Percentiles rank a stretch among this genome's conserved stretches.
Evolutionary conservation across 345 rosid genomes (phyloP).

Genomic region (Syzygium grande): DNA sequence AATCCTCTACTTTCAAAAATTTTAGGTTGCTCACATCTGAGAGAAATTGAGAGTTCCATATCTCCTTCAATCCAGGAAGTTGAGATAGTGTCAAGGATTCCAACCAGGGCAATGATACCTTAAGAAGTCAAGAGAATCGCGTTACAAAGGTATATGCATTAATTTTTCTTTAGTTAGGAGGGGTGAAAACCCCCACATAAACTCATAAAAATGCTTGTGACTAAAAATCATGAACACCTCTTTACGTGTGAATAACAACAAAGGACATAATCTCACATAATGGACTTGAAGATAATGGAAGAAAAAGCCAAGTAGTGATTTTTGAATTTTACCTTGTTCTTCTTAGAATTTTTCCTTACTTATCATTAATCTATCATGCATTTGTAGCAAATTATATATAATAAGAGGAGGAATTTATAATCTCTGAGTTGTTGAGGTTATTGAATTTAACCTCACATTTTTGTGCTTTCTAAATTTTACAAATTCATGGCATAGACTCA

Average conservation of each 20-base stretch:
- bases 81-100: constrained; percentile 3
- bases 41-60: background rate
- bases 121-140: too few species aligned
- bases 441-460: background rate
- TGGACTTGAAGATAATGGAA: background rate
- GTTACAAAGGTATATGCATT: too few species aligned
- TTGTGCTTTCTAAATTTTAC: background rate
- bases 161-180: too few species aligned
- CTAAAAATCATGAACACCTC: too few species aligned
- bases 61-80: background rate
- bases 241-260: too few species aligned
- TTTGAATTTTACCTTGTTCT: background rate
- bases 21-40: background rate
- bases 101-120: background rate
- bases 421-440: background rate
- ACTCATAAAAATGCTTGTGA: too few species aligned
- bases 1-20: background rate
- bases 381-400: background rate
- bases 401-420: too few species aligned
- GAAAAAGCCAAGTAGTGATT: background rate
- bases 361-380: background rate
- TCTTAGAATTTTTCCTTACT: background rate
- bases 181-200: too few species aligned
- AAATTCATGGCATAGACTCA: background rate
- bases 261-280: too few species aligned